Evolutionary conservation across 768 basidiomycete species (phyloP), one percentile per base, ranked within the genome.

Genomic region (Termitomyces sp.): DNA sequence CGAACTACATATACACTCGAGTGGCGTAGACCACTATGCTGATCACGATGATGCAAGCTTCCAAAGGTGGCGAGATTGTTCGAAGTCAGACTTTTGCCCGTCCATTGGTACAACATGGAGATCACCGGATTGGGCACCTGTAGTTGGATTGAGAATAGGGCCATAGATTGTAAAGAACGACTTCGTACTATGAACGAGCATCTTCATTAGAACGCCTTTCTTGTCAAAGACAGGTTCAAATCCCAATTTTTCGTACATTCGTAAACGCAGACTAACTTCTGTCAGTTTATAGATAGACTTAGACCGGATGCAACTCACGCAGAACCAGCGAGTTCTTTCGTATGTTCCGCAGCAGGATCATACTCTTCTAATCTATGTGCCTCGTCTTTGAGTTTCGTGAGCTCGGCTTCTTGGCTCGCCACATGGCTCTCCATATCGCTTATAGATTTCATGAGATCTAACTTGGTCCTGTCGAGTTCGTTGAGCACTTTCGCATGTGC

Each of bases 261-360:
- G 82, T 29, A 92, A 69, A 52, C 90, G 83, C 56, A 92, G 67
- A 46, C 91, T 93, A 52, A 48, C 50, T 11, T 42, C 25, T 38
- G 31, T 56, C 5, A 51, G 49, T 34, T 29, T 25, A 3, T 51
- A 17, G 32, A 48, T n/a, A 15, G 36, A 46, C 20, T 20, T 2
- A 12, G 3, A 45, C 37, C 4, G 1, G 3, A 9, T 51, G 4
- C 34, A 34, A 73, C 89, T 69, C 74, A 92, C 91, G 81, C 74
- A 48, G 83, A 84, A 20, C 87, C 84, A 67, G 89, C 87, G 42
- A 92, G 72, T 56, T 90, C 85, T 51, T 78, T 82, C 61, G 83
- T 85, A 64, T 91, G 90, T 62, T 91, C 89, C 20, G 79, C 72
- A 7, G 89, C 87, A 25, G 89, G 87, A 71, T 93, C 91, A 56